Base-by-base conservation (phyloP, 2,329 filamentous ascomycete genomes). In the Cladophialophora yegresii region DNA sequence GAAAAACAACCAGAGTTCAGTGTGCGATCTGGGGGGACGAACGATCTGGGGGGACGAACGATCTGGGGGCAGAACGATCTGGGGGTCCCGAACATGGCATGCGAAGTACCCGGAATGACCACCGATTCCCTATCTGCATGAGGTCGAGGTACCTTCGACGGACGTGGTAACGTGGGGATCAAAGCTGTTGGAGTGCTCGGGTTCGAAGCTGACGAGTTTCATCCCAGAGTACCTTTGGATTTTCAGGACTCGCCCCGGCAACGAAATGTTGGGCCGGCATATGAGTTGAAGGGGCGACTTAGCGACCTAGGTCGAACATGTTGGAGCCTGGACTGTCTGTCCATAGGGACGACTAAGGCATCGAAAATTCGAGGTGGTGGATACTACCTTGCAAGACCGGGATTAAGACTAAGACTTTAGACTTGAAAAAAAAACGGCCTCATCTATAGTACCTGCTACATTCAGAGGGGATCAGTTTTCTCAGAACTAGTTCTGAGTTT, bases 171-270 rank as follows among this genome's bases (percentile, higher is more conserved):
- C 47, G 10, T 22, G 47, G 23, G 47, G 16, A 28, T 50, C 23
- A 50, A 16, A 16, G n/a, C 13, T 28, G 26, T 13, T n/a, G 8
- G 36, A 16, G 36, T 28, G 8, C 36, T 20, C 1, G 40, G 47
- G 40, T 57, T 57, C 23, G 54, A 57, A 57, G 26, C 40, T 43
- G 54, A 47, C 54, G 54, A 28, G 40, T 20, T 47, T 49, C 33
- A 7, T 50, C 30, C 10, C 9, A n/a, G 47, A 4, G 3, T 22
- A 13, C 4, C 10, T n/a, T 5, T 50, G 16, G 26, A 28, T 3
- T 28, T 28, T 28, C 26, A 51, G 16, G n/a, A 50, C 10, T 4
- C 47, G 47, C 36, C 16, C 16, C 16, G 36, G 5, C 16, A 40
- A 16, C 4, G 36, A 16, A 36, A 40, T n/a, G 4, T 13, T 4